These are phyloP conservation scores for Microdochium nivale DNA, from an alignment of 2,329 filamentous ascomycete genomes.

Conservation along the genomic window DNA sequence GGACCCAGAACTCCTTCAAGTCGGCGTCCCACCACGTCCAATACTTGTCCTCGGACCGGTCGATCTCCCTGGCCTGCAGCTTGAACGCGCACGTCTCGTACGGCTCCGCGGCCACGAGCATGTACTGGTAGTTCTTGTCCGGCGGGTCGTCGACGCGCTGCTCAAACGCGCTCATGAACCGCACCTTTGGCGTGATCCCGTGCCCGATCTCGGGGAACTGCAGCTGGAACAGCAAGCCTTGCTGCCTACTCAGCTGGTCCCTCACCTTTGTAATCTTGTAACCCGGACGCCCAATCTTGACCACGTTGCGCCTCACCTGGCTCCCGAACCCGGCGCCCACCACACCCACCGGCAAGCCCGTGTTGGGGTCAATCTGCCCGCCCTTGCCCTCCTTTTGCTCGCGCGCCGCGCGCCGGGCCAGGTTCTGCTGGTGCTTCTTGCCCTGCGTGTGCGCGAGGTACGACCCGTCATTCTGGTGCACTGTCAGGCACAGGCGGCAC, in stretches of 20 bases:
- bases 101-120: conserved; percentile 90
- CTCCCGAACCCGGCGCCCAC: conserved; percentile 58
- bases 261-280: conserved; percentile 97
- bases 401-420: conserved; percentile 88
- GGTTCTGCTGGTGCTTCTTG: conserved; percentile 97
- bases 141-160: conserved; percentile 88
- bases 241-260: conserved; percentile 79
- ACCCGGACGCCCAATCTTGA: conserved; percentile 92
- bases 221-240: conserved; percentile 89
- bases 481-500: conserved; percentile 91
- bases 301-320: conserved; percentile 66
- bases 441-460: conserved; percentile 98
- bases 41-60: conserved; percentile 77
- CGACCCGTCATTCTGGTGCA: conserved; percentile 97
- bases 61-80: conserved; percentile 85
- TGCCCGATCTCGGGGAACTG: conserved; percentile 85
- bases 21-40: conserved; percentile 96
- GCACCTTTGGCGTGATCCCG: conserved; percentile 70
- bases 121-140: conserved; percentile 89
- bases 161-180: conserved; percentile 97
- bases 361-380: conserved; percentile 54
- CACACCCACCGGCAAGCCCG: conserved; percentile 65
- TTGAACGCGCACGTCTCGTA: conserved; percentile 98
- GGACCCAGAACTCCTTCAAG: conserved; percentile 93
- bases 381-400: conserved; percentile 83